Base-by-base conservation (phyloP, 148 eudicot species). In the Rhododendron ferrugineum region DNA sequence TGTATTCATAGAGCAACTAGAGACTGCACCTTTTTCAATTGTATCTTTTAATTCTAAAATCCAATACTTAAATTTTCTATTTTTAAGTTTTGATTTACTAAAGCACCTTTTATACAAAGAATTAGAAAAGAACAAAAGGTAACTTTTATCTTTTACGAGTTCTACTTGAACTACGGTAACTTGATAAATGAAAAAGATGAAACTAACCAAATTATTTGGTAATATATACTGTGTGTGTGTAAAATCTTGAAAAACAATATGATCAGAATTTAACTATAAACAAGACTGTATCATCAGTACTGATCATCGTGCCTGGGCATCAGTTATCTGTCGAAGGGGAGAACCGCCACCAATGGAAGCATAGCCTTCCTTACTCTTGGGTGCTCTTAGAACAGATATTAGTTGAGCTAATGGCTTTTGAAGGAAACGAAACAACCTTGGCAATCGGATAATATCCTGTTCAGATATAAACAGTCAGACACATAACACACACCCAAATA, bases 291-390 rank as follows among this genome's bases (percentile, higher is more conserved):
- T 11, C n/a, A 26, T 52, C 37, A 54, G 68, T 47, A 70, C 13
- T 42, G 42, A 23, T 44, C 28, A 15, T 68, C 94, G 87, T 92
- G 89, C 99, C 99, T 97, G 99, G 72, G 92, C 98, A 92, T 95
- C 99, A 73, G 99, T 97, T 82, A 95, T 97, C 83, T 88, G 87
- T 80, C 99, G 93, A 88, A 97, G 96, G 74, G 98, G 98, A 88
- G 99, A 97, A 58, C 99, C 99, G 86, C 99, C 99, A 74, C 99
- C 99, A 88, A 97, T 97, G 74, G 99, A 94, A 87, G 99, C 99
- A 90, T 97, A 97, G 49, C 98, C 99, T 92, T 97, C 99, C 90
- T 92, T 97, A 90, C 99, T 97, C 90, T 97, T 97, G 5, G 99
- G 98, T 87, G 99, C 96, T 90, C 99, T 92, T 79, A 88, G 89